Evolutionary conservation across 768 basidiomycete species (phyloP).

Genomic region (Naematelia aurantialba): DNA sequence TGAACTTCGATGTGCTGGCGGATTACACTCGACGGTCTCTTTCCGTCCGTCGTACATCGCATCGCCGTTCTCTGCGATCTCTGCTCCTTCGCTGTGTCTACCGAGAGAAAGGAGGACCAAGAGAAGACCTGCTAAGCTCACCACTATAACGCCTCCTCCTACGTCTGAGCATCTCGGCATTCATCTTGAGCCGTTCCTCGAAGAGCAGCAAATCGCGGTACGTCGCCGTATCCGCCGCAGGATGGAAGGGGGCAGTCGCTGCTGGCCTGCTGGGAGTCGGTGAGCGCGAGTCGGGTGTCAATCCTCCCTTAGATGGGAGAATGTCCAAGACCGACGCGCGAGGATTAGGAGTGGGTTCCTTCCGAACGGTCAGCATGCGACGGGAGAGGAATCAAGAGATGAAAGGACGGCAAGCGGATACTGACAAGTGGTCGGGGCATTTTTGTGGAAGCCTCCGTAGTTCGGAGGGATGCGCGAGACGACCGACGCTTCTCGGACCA

Average conservation of each 20-base stretch:
- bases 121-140: constrained; percentile 19
- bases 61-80: too few relatives aligned
- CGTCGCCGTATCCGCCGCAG: constrained; percentile 71
- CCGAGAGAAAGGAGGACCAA: too few relatives aligned
- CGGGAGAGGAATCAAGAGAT: background rate
- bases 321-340: background rate
- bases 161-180: constrained; percentile 71
- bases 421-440: background rate
- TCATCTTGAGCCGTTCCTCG: constrained; percentile 94
- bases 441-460: background rate
- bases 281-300: background rate
- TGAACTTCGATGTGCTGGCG: too few relatives aligned
- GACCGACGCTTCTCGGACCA: too few relatives aligned
- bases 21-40: too few relatives aligned
- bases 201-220: constrained; percentile 85
- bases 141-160: constrained; percentile 62
- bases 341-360: background rate
- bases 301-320: too few relatives aligned
- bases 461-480: background rate
- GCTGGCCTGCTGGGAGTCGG: background rate
- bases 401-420: too few relatives aligned
- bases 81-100: too few relatives aligned
- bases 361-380: too few relatives aligned
- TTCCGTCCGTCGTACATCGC: too few relatives aligned
- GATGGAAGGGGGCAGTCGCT: constrained; percentile 54